Base-by-base conservation (phyloP, 2,329 filamentous ascomycete species). In the Colletotrichum sp. region DNA sequence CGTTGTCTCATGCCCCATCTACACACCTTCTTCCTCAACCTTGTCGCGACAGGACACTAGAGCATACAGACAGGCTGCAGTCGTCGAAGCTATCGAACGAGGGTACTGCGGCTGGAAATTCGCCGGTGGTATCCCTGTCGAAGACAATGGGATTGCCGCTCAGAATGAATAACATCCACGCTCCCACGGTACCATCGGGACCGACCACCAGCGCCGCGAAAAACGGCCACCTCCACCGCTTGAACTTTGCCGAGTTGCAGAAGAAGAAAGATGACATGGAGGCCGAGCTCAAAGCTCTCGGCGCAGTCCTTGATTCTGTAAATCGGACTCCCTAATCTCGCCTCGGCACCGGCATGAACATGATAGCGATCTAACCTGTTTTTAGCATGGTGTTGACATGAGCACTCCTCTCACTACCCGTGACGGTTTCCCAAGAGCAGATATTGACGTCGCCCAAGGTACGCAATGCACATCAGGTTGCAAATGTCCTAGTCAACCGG, bases 401-500 rank as follows among this genome's bases (percentile, higher is more conserved):
- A 93, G 94, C 81, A 98, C 97, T 9, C 90, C 92, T 74, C 91
- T 99, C 52, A 92, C 95, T 28, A 98, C 96, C 16, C 91, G 93
- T 77, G 97, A 99, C 85, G 97, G 97, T 64, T 99, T 95, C 83
- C 97, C 97, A 36, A 92, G 97, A 82, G 93, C 95, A 80, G 97
- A 99, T 85, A 93, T 99, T 78, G 97, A 99, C 84, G 94, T 99
- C 77, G 94, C 97, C 30, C 96, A 98, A 86, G 97, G 95, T 97
- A 68, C 12, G 44, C 10, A 13, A n/a, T 49, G 18, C 39, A 34
- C 8, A n/a, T 28, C 36, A 16, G 16, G 21, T 34, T 28, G 30
- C 12, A 24, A 30, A 39, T 13, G 16, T 34, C 16, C 49, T 5
- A 16, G 21, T 34, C 9, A 32, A 13, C 36, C 26, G 67, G 81